Percentiles rank a stretch among this genome's conserved stretches.
Conservation (phyloP, 106 monocot species). For the Acanthochlamys bracteata region DNA sequence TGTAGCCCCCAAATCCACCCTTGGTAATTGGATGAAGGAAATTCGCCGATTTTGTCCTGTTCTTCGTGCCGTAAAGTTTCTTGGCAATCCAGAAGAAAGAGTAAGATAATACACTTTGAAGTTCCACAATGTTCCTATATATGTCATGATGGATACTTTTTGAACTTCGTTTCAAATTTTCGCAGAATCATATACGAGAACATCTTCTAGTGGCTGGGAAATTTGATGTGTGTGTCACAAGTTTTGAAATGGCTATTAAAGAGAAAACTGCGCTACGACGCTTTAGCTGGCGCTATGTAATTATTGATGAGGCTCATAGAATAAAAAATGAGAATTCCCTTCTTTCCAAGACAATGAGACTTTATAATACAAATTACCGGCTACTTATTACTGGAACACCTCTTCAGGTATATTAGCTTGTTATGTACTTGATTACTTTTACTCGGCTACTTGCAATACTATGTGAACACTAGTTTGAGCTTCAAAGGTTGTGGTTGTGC, state of each 20-base stretch:
- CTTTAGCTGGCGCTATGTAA: constrained; percentile 91
- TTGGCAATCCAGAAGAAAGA: constrained; percentile 92
- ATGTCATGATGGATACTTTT: not conserved
- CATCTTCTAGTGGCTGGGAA: constrained; percentile 79
- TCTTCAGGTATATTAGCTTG: constrained; percentile 55
- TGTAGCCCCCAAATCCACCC: constrained; percentile 92
- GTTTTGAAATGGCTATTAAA: constrained; percentile 94
- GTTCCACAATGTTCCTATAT: no score
- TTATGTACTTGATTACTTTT: not conserved
- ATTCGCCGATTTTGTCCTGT: constrained; percentile 84
- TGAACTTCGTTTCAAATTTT: constrained; percentile 4
- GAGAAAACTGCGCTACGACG: constrained; percentile 69
- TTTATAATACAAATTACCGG: constrained; percentile 85
- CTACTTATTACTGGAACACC: constrained; percentile 97
- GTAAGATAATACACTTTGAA: constrained; percentile 17
- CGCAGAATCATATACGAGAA: constrained; percentile 82
- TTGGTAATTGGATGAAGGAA: constrained; percentile 98
- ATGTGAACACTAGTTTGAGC: no score
- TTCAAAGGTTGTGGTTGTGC: no score
- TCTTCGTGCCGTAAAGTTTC: constrained; percentile 75
- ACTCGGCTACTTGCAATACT: no score
- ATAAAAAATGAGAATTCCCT: constrained; percentile 96
- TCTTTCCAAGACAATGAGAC: constrained; percentile 94
- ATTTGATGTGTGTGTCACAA: constrained; percentile 90
- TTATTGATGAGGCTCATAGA: constrained; percentile 95